Percentiles rank a stretch among this genome's conserved stretches.
These are phyloP conservation scores for Myriosclerotinia scirpicola DNA, from an alignment of 2,329 filamentous ascomycete species.

Conservation along the genomic window DNA sequence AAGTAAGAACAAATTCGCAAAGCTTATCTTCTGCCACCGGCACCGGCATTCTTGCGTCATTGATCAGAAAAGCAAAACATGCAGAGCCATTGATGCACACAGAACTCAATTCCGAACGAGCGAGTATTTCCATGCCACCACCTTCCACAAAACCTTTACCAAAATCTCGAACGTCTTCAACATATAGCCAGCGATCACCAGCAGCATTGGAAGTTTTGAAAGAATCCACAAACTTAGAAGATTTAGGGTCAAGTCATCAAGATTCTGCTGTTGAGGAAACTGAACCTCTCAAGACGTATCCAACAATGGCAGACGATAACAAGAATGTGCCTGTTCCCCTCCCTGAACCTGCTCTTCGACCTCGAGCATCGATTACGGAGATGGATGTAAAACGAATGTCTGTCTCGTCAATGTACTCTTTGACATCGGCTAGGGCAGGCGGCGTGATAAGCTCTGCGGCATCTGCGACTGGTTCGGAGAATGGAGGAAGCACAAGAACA, in stretches of 20 bases:
- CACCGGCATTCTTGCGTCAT: constrained; percentile 42
- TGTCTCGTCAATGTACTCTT: constrained; percentile 70
- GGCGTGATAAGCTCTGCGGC: constrained; percentile 53
- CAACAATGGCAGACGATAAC: constrained; percentile 39
- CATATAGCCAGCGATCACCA: constrained; percentile 42
- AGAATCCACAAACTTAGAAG: constrained; percentile 31
- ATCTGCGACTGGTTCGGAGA: constrained; percentile 56
- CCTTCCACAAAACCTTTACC: constrained; percentile 48
- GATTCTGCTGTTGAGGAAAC: constrained; percentile 51
- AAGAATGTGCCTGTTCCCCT: constrained; percentile 37
- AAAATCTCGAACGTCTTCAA: constrained; percentile 41
- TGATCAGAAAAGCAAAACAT: constrained; percentile 55
- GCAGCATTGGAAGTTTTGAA: constrained; percentile 44
- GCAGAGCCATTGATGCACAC: constrained; percentile 58
- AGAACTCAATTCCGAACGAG: constrained; percentile 56
- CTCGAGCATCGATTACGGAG: constrained; percentile 52
- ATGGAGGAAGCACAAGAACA: constrained; percentile 31
- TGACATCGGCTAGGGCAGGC: constrained; percentile 54
- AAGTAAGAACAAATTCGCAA: constrained; percentile 36
- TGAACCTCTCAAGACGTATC: constrained; percentile 49
- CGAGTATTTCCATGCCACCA: constrained; percentile 65
- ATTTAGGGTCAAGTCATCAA: constrained; percentile 39
- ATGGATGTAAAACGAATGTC: constrained; percentile 65
- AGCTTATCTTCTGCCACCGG: constrained; percentile 48
- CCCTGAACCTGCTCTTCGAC: constrained; percentile 51